These are phyloP conservation scores for Euptelea pleiosperma DNA, from an alignment of 164 flowering plant species.

Conservation along the genomic window DNA sequence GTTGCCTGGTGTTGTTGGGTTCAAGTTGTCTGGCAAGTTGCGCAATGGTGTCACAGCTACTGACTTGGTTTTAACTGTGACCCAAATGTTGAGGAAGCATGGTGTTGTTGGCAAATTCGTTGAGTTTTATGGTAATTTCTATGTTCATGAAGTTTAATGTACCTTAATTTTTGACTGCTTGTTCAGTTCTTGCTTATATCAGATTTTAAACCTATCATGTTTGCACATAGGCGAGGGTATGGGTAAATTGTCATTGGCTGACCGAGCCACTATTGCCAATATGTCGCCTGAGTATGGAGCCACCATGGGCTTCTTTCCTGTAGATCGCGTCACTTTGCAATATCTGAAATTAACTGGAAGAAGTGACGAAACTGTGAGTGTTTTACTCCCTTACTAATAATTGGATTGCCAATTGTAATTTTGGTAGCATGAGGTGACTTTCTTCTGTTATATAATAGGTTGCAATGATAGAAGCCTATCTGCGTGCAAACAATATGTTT, in stretches of 20 bases:
- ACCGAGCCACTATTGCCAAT: too few relatives aligned
- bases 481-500: slow-evolving; percentile 72
- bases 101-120: slow-evolving; percentile 80
- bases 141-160: neutral
- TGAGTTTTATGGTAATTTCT: slow-evolving; percentile 59
- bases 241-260: slow-evolving; percentile 66
- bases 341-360: slow-evolving; percentile 73
- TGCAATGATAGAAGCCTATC: slow-evolving; percentile 62
- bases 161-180: neutral
- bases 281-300: too few relatives aligned
- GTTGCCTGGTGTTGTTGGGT: slow-evolving; percentile 60
- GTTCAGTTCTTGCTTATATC: neutral
- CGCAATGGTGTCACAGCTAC: slow-evolving; percentile 53
- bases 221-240: slow-evolving; percentile 58
- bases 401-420: neutral
- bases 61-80: slow-evolving; percentile 58
- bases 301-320: slow-evolving; percentile 90
- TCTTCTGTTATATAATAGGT: slow-evolving; percentile 28
- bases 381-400: neutral
- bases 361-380: slow-evolving; percentile 67
- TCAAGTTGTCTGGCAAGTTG: slow-evolving; percentile 44
- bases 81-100: slow-evolving; percentile 59
- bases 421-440: neutral
- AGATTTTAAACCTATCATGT: slow-evolving; percentile 6
- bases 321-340: slow-evolving; percentile 72